Base-by-base conservation (phyloP, 345 rosid species). In the Anacardium occidentale region DNA sequence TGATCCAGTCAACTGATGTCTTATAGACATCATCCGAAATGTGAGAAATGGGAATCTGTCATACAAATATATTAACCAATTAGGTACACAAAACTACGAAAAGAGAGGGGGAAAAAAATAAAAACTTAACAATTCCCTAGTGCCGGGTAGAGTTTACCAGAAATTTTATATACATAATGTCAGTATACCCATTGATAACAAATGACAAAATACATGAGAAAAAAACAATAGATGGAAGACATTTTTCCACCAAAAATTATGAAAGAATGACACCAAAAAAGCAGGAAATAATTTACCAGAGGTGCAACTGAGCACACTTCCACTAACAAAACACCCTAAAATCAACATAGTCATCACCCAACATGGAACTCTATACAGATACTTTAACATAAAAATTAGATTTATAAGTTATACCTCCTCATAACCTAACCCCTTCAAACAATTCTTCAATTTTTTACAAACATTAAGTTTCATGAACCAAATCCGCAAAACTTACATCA, bases 1-100 rank as follows among this genome's bases (percentile, higher is more conserved):
- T 89, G 74, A 91, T 82, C 97, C 97, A 91, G 58, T 91, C 94
- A 32, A 77, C 79, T 2, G 97, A 84, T 69, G 92, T 83, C 77
- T 85, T 91, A 78, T 83, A 85, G 34, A 91, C 90, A 50, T 79
- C 80, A 59, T 89, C 87, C 18, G 91, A 80, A 74, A 90, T 83
- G 77, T 89, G 86, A 22, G 85, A 78, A 32, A 89, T 81, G 5
- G 93, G 96, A 55, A 85, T 81, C 96, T 90, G 86, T 74, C 21
- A 24, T 42, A 64, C n/a, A 18, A 52, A 78, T 0, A 74, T 45
- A 60, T 54, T 47, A 73, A 69, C 44, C 66, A 20, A 59, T 58
- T 54, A 68, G 63, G 63, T 12, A 47, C 10, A n/a, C 26, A 50
- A 44, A 50, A 56, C 48, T 18, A 37, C 12, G 10, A 42, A 42